Conservation (phyloP, 163 green algal genomes). For the Chlamydomonas reinhardtii region DNA sequence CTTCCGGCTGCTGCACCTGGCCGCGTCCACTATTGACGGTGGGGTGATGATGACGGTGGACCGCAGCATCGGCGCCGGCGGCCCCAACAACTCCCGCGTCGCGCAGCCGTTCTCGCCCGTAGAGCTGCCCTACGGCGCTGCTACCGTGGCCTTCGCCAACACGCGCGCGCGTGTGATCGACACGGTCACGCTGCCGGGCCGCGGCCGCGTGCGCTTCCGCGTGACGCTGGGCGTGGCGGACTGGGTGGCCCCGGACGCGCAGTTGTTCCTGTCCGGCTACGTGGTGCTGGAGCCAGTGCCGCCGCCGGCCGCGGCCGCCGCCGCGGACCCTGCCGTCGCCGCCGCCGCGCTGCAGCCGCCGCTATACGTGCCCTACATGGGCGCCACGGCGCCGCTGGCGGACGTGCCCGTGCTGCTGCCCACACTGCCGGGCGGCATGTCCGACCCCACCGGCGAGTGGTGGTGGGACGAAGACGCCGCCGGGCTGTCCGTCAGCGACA, state of each 20-base stretch:
- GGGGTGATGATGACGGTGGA: background rate
- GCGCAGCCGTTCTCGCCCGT: background rate
- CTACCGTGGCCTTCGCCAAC: background rate
- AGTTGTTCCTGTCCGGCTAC: conserved; percentile 36
- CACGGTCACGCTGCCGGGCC: conserved; percentile 1
- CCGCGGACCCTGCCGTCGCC: background rate
- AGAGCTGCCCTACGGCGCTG: background rate
- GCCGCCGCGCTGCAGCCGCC: conserved; percentile 22
- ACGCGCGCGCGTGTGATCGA: background rate
- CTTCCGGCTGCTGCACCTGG: background rate
- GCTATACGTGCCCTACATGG: conserved; percentile 24
- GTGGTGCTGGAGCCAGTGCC: conserved; percentile 3
- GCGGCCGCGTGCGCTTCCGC: background rate
- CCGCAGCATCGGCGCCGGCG: background rate
- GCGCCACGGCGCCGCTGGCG: conserved; percentile 3
- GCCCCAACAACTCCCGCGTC: background rate
- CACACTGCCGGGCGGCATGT: background rate
- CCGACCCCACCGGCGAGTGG: background rate
- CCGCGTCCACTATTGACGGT: background rate
- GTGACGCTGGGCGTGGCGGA: conserved; percentile 1
- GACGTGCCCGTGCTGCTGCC: conserved; percentile 15
- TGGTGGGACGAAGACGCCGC: conserved; percentile 8
- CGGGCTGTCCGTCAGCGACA: background rate
- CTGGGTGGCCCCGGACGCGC: background rate
- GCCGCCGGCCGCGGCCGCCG: background rate